Evolutionary conservation across 495 filamentous ascomycete genomes (phyloP), one percentile per base, ranked within the genome.

Genomic region (Xylaria castorea): DNA sequence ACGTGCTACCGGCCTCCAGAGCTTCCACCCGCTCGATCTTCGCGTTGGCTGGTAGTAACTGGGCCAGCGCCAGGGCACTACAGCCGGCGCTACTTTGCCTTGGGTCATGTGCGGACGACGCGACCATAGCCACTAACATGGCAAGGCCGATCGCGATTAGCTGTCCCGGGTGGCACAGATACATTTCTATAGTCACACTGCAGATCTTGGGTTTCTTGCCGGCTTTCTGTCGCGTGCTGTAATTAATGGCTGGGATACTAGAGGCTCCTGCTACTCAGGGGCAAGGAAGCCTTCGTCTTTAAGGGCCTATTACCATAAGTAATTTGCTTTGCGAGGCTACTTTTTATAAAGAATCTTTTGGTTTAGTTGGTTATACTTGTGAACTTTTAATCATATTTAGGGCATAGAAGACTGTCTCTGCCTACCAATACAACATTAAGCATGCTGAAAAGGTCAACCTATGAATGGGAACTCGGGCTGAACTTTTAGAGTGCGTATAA

Each of bases 1-100:
- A 81, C 3, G 73, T 75, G 48, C 79, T 75, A 18, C 80, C 81
- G 5, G 79, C 74, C 48, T 75, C 75, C 8, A 85, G 75, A 9
- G 66, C 62, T 36, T 77, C 73, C 18, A 80, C 70, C 57, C 70
- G 78, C 66, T 84, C 81, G 36, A 84, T 65, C 48, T 55, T 75
- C 27, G 81, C 79, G 20, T 62, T 65, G 7, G 68, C 32, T 22
- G 81, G 78, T 5, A 83, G 74, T 20, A 78, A 27, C 5, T 16
- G 20, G 5, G 76, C 44, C 48, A 83, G 80, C 36, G 75, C 76
- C 2, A 38, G 18, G 3, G 16, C 71, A 55, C 78, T 40, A 67
- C 82, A 83, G 22, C 32, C 42, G 30, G 50, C 46, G 11, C 11
- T n/a, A 51, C 34, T 65, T 12, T 44, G 69, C 46, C 50, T 27